Conservation (phyloP, 352 stramenopile genomes). For the Pythium oligandrum region DNA sequence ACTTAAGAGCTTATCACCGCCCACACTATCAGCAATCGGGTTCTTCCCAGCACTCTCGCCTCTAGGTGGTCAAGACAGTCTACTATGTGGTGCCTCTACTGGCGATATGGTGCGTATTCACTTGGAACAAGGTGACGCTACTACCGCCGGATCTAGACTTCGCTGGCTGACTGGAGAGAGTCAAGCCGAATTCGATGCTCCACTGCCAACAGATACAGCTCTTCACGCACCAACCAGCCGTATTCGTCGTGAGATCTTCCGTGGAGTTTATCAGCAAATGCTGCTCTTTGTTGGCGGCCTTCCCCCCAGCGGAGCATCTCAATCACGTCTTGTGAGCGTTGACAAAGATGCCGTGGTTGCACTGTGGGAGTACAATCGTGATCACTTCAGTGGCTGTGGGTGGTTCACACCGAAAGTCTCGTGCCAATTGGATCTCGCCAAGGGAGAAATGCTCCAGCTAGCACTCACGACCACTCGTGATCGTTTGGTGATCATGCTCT, state of each 20-base stretch:
- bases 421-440: constrained; percentile 23
- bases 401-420: constrained; percentile 30
- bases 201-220: constrained; percentile 3
- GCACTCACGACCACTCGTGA: constrained; percentile 23
- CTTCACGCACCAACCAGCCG: constrained; percentile 3
- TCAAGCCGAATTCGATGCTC: constrained; percentile 30
- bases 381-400: constrained; percentile 33
- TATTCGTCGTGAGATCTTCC: constrained; percentile 38
- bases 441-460: constrained; percentile 41
- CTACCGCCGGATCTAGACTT: not conserved
- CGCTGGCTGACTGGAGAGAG: not conserved
- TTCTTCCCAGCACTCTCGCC: constrained; percentile 7
- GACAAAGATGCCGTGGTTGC: constrained; percentile 29
- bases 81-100: constrained; percentile 7
- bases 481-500: constrained; percentile 43
- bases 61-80: constrained; percentile 1
- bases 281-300: constrained; percentile 35
- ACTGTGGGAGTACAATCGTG: constrained; percentile 35
- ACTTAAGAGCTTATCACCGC: not conserved
- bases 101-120: constrained; percentile 5
- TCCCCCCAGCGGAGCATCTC: not conserved
- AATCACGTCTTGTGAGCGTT: constrained; percentile 27
- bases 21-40: not conserved
- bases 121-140: too few species aligned
- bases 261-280: constrained; percentile 19